Conservation (phyloP, 1,284 basidiomycete species). For the Inonotus hispidus region DNA sequence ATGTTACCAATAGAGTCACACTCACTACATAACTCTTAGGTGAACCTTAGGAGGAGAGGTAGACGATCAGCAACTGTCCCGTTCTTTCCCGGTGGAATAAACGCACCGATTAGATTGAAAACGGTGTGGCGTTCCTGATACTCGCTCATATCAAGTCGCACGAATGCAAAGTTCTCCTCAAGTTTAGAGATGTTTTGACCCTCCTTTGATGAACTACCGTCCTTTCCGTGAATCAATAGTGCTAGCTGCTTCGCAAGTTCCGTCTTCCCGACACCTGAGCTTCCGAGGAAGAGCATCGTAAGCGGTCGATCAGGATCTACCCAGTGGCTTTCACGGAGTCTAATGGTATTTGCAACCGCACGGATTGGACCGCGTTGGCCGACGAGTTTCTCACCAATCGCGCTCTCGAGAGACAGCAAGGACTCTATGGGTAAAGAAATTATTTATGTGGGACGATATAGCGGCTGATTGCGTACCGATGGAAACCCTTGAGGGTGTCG, state of each 20-base stretch:
- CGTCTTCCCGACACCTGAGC: conserved; percentile 17
- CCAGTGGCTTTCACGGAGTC: conserved; percentile 13
- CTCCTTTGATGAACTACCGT: not conserved
- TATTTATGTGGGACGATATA: not conserved
- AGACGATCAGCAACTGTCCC: not conserved
- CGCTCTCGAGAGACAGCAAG: not conserved
- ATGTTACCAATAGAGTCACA: not conserved
- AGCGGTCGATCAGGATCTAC: conserved; percentile 16
- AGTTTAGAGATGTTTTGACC: conserved; percentile 4
- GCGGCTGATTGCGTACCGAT: not conserved
- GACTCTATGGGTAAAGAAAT: not conserved
- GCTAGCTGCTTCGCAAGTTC: conserved; percentile 16
- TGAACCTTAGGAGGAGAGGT: not conserved
- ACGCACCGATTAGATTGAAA: conserved; percentile 8
- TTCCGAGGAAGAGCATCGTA: conserved; percentile 16
- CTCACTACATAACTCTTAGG: conserved; percentile 17
- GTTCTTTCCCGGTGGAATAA: not conserved
- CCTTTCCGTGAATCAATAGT: conserved; percentile 5
- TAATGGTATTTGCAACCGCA: conserved; percentile 6
- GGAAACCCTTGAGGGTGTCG: not conserved
- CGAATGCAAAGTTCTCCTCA: conserved; percentile 5
- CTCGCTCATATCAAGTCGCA: conserved; percentile 16
- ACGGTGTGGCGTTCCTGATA: conserved; percentile 12
- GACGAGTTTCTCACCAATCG: conserved; percentile 9
- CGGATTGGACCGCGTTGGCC: conserved; percentile 15